These are phyloP conservation scores for Ramaria rubella DNA, from an alignment of 768 basidiomycete genomes.

Conservation along the genomic window DNA sequence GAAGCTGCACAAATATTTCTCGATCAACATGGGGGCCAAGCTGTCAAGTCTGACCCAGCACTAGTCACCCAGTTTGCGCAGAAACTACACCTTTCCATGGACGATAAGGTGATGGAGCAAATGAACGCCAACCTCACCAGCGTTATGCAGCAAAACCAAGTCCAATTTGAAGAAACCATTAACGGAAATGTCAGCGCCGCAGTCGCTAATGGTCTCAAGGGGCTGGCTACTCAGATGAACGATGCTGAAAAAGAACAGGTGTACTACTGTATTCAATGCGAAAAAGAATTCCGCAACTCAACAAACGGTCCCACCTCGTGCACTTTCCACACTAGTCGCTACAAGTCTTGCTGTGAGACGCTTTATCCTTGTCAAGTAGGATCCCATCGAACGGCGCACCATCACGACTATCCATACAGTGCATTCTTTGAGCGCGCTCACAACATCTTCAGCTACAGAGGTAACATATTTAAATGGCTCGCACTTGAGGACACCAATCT, in stretches of 20 bases:
- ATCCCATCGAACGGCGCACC: constrained; percentile 32
- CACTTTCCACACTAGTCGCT: constrained; percentile 31
- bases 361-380: constrained; percentile 33
- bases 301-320: constrained; percentile 35
- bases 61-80: constrained; percentile 35
- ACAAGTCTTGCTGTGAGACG: constrained; percentile 30
- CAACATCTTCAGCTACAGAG: constrained; percentile 29
- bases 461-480: constrained; percentile 33
- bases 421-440: constrained; percentile 31
- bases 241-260: constrained; percentile 32
- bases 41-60: constrained; percentile 29
- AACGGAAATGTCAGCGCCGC: constrained; percentile 31
- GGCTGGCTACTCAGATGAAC: constrained; percentile 30
- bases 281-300: constrained; percentile 29
- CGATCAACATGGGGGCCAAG: constrained; percentile 32
- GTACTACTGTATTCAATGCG: constrained; percentile 35
- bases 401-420: constrained; percentile 37
- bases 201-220: constrained; percentile 32
- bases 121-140: constrained; percentile 31
- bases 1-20: constrained; percentile 31
- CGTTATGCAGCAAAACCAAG: constrained; percentile 27
- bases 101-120: constrained; percentile 37
- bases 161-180: constrained; percentile 24
- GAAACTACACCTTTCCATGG: constrained; percentile 31
- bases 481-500: constrained; percentile 32